Percentiles rank a stretch among this genome's conserved stretches.
Conservation (phyloP, 345 rosid species). For the Erodium maritimum region DNA sequence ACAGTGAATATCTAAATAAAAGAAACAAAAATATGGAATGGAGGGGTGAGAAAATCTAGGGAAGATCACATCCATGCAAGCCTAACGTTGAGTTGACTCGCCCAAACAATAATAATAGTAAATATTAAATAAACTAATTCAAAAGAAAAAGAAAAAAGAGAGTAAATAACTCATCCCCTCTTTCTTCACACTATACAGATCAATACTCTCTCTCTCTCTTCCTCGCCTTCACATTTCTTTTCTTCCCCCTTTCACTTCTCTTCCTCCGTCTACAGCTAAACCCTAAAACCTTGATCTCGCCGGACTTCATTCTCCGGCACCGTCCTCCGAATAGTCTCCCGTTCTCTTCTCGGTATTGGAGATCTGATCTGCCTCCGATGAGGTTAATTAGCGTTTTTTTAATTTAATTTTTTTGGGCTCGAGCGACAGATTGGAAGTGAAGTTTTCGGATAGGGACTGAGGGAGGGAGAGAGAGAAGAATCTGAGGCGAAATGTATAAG, state of each 20-base stretch:
- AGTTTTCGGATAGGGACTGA: not conserved
- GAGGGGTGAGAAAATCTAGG: conserved; percentile 4
- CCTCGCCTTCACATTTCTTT: not conserved
- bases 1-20: not conserved
- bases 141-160: too few species aligned
- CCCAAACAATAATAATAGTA: conserved; percentile 8
- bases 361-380: conserved; percentile 13
- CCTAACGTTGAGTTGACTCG: conserved; percentile 66
- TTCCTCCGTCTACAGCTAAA: conserved; percentile 14
- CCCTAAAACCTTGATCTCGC: conserved; percentile 27
- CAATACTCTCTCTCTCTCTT: not conserved
- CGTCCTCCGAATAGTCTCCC: too few species aligned
- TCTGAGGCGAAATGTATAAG: conserved; percentile 66
- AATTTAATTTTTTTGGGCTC: too few species aligned
- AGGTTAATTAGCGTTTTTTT: too few species aligned
- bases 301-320: conserved; percentile 4
- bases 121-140: too few species aligned
- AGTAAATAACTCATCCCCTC: not conserved
- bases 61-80: conserved; percentile 40
- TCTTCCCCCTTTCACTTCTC: not conserved
- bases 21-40: not conserved
- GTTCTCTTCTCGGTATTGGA: not conserved
- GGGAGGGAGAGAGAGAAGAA: too few species aligned
- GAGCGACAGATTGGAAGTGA: not conserved
- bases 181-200: not conserved